Evolutionary conservation across 106 monocot species (phyloP).

Genomic region (Phalaenopsis aphrodite): DNA sequence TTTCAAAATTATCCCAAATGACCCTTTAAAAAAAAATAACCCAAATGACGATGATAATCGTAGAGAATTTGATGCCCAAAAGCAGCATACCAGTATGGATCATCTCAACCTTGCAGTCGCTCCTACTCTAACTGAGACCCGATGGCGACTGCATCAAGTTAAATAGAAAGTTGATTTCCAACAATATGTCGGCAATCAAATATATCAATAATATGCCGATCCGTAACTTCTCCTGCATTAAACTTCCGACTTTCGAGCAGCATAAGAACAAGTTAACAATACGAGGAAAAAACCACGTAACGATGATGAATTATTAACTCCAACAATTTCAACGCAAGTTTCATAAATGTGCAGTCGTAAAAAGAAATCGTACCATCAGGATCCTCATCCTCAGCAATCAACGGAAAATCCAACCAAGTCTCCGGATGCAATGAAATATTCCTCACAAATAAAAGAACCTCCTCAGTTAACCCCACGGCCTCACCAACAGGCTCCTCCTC

Average conservation of each 20-base stretch:
- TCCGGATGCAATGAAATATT: constrained; percentile 86
- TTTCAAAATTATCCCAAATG: not conserved
- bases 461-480: constrained; percentile 58
- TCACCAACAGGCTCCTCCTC: constrained; percentile 12
- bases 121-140: not conserved
- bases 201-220: not conserved
- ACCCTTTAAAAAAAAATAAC: no score
- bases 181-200: not conserved
- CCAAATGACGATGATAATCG: not conserved
- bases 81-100: not conserved
- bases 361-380: constrained; percentile 43
- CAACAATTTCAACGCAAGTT: not conserved
- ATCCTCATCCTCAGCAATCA: constrained; percentile 38
- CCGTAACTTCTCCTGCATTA: not conserved
- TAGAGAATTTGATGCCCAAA: not conserved
- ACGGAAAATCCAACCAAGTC: constrained; percentile 88
- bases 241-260: not conserved
- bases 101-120: not conserved
- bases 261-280: not conserved
- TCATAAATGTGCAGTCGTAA: not conserved
- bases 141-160: not conserved
- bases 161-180: not conserved
- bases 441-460: constrained; percentile 67
- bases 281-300: not conserved
- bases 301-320: not conserved